phyloP scores from a whole-genome alignment of 2,329 filamentous ascomycete genomes.

The Aspergillus piperis region DNA sequence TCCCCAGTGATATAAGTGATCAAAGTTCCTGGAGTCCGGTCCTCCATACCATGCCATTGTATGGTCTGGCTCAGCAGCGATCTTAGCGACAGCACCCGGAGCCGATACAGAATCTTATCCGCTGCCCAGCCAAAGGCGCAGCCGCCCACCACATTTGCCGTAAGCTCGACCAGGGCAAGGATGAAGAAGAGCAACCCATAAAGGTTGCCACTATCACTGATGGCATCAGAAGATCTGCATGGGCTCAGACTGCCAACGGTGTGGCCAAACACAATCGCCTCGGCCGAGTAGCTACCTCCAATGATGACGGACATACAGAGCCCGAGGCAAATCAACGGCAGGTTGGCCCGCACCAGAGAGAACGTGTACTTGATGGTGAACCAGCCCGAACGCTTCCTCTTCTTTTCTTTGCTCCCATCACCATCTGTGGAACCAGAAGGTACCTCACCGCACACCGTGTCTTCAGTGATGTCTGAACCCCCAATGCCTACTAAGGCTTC shows the following conservation, averaged over 20 bases:
- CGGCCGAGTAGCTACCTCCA: conserved; percentile 57
- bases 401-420: conserved; percentile 19
- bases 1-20: conserved; percentile 70
- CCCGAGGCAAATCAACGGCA: conserved; percentile 49
- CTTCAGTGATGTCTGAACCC: conserved; percentile 24
- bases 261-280: conserved; percentile 61
- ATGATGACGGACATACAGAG: conserved; percentile 57
- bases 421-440: conserved; percentile 14
- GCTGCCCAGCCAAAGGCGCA: conserved; percentile 59
- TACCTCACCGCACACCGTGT: conserved; percentile 17
- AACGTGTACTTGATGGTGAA: conserved; percentile 34
- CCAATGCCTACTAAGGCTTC: conserved; percentile 18
- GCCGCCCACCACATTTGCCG: conserved; percentile 63
- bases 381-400: conserved; percentile 23
- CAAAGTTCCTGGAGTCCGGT: conserved; percentile 61
- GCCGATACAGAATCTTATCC: conserved; percentile 64
- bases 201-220: conserved; percentile 53
- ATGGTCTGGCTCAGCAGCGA: conserved; percentile 66
- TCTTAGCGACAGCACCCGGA: conserved; percentile 64
- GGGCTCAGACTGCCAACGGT: conserved; percentile 59
- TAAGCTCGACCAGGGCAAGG: conserved; percentile 59
- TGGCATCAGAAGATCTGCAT: conserved; percentile 51
- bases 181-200: conserved; percentile 62
- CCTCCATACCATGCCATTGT: conserved; percentile 68
- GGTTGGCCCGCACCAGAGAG: conserved; percentile 47